Evolutionary conservation across 1,284 basidiomycete species (phyloP).

Genomic region (Heterobasidion occidentale): DNA sequence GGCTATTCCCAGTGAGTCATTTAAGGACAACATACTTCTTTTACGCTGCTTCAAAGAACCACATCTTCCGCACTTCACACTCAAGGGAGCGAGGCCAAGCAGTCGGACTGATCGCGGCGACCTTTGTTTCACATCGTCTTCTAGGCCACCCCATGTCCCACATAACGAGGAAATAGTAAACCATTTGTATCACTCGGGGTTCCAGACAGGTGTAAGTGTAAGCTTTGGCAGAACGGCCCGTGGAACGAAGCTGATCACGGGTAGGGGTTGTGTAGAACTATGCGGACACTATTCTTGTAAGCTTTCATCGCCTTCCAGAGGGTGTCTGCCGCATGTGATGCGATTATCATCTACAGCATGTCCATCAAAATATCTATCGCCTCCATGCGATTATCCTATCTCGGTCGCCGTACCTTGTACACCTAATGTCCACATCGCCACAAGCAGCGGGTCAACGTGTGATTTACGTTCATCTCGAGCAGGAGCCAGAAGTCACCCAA

Average conservation of each 20-base stretch:
- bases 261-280: conserved; percentile 50
- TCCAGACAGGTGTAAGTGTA: conserved; percentile 66
- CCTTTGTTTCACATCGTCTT: not conserved
- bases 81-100: no score
- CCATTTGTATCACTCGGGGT: conserved; percentile 71
- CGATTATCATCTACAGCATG: conserved; percentile 44
- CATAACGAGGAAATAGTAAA: conserved; percentile 69
- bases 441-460: conserved; percentile 51
- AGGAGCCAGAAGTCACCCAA: conserved; percentile 73
- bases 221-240: conserved; percentile 1
- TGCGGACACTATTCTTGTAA: conserved; percentile 69
- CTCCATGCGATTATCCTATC: conserved; percentile 80
- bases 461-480: conserved; percentile 69
- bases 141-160: conserved; percentile 39
- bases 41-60: not conserved
- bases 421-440: conserved; percentile 73
- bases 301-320: conserved; percentile 21
- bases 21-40: not conserved
- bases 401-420: conserved; percentile 78
- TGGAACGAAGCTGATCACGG: conserved; percentile 5
- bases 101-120: not conserved
- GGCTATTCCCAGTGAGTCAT: conserved; percentile 1
- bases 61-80: no score
- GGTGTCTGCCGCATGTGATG: no score
- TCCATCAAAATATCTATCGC: conserved; percentile 65